Evolutionary conservation across 495 filamentous ascomycete genomes (phyloP).

Genomic region (Coniosporium apollinis): DNA sequence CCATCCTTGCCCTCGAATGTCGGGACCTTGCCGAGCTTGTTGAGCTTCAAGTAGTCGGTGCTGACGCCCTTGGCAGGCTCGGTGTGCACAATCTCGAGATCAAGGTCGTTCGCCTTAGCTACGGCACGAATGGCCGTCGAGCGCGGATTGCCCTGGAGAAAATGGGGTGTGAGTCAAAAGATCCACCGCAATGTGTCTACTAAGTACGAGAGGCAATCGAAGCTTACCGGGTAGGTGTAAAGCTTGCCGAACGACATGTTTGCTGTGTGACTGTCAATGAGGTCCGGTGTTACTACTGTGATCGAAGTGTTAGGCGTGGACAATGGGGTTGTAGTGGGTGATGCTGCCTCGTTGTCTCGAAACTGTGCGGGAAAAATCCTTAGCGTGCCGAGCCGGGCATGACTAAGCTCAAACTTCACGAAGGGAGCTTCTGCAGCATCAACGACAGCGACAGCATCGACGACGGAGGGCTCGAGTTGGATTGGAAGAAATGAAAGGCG

Average conservation of each 20-base stretch:
- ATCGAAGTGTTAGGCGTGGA: conserved; percentile 6
- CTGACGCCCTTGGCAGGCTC: conserved; percentile 40
- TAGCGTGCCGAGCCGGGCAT: no score
- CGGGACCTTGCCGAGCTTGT: conserved; percentile 78
- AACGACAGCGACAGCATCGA: no score
- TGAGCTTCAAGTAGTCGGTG: conserved; percentile 65
- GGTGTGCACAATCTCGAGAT: conserved; percentile 66
- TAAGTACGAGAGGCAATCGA: not conserved
- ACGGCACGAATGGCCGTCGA: conserved; percentile 75
- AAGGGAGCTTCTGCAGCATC: no score
- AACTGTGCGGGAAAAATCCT: no score
- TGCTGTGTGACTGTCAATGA: no score
- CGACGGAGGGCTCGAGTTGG: no score
- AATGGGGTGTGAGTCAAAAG: conserved; percentile 14
- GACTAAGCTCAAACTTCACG: no score
- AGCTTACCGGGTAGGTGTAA: conserved; percentile 68
- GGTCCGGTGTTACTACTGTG: no score
- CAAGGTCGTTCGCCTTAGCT: conserved; percentile 88
- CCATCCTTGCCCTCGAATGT: conserved; percentile 88
- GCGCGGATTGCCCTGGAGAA: conserved; percentile 64
- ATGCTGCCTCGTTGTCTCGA: conserved; percentile 12
- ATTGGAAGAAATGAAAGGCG: no score
- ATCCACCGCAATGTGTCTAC: no score
- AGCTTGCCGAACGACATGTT: conserved; percentile 94
- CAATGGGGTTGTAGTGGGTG: not conserved